Evolutionary conservation across 2,329 filamentous ascomycete genomes (phyloP).

Genomic region (Exophiala spinifera): DNA sequence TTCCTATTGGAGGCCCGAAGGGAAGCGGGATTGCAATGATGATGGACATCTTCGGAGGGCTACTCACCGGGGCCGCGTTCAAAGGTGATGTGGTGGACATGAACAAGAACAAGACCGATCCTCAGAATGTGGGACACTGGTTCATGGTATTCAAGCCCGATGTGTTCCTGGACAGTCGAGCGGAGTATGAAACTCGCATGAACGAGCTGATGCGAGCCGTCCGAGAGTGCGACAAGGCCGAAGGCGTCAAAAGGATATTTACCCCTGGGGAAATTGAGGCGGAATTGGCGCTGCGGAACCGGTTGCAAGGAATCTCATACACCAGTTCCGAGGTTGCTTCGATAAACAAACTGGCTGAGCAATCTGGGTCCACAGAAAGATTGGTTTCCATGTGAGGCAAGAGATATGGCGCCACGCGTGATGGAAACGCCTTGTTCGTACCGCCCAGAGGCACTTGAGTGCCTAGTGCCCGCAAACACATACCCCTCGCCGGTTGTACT

Average conservation of each 20-base stretch:
- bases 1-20: conserved; percentile 82
- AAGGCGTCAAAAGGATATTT: conserved; percentile 55
- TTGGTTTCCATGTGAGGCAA: too few species aligned
- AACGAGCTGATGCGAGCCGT: conserved; percentile 55
- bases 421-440: too few species aligned
- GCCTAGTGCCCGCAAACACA: too few species aligned
- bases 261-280: conserved; percentile 56
- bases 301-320: background rate
- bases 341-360: too few species aligned
- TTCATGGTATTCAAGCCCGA: conserved; percentile 69
- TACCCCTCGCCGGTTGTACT: too few species aligned
- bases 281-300: background rate
- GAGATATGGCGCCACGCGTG: too few species aligned
- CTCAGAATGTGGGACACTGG: conserved; percentile 72
- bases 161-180: conserved; percentile 62
- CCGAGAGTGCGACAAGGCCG: conserved; percentile 50
- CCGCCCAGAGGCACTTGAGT: too few species aligned
- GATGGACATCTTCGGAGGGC: conserved; percentile 84
- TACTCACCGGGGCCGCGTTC: conserved; percentile 70
- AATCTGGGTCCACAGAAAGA: too few species aligned
- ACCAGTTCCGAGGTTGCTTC: too few species aligned
- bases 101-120: conserved; percentile 63
- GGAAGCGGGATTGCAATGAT: conserved; percentile 72
- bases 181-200: conserved; percentile 63
- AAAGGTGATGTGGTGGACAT: conserved; percentile 72